Base-by-base conservation (phyloP, 2,329 filamentous ascomycete species). In the Zasmidium citrigriseum region DNA sequence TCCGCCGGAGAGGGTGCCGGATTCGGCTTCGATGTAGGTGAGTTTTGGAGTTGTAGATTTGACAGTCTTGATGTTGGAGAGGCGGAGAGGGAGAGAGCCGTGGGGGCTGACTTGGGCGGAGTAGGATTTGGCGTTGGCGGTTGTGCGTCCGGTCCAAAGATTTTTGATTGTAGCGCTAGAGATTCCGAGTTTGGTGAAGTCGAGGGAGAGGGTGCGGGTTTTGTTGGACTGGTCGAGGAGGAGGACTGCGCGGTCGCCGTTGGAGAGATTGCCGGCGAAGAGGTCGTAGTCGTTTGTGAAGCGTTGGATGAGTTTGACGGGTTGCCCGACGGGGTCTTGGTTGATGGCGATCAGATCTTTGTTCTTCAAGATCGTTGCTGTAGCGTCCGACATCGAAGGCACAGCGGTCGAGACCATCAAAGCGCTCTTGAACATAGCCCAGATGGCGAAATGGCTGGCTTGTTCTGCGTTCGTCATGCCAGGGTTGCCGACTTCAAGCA, bases 301-400 rank as follows among this genome's bases (percentile, higher is more conserved):
- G 27, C 76, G 68, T 16, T 73, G 73, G 1, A 79, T 68, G 1
- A 87, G 72, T n/a, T 75, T 74, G 0, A 83, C 82, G 46, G 83
- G 81, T 54, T 79, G 71, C 0, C 77, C 82, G 0, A 86, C 69
- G 0, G 78, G 59, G 64, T 86, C 84, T 63, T 86, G 83, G 63
- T 86, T 86, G 65, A 84, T 81, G 0, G 78, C 78, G 22, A 87
- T 81, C 21, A 84, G 78, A 55, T 84, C 83, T 23, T 76, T 73
- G 68, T 86, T 85, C 1, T 73, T 73, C 48, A 78, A 59, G 48
- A 76, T 68, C 21, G 58, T 54, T 20, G 60, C 51, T 2, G 66
- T 67, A 4, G 60, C 55, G 14, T 54, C 50, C 12, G 65, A 65
- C 48, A 70, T 63, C 10, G 41, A 48, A 12, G 57, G 54, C 1